A percentile compares a stretch with the other conserved stretches of the same genome.
Evolutionary conservation across 805 yeast genomes (phyloP).

Genomic region (Wickerhamiella vanderwaltii): DNA sequence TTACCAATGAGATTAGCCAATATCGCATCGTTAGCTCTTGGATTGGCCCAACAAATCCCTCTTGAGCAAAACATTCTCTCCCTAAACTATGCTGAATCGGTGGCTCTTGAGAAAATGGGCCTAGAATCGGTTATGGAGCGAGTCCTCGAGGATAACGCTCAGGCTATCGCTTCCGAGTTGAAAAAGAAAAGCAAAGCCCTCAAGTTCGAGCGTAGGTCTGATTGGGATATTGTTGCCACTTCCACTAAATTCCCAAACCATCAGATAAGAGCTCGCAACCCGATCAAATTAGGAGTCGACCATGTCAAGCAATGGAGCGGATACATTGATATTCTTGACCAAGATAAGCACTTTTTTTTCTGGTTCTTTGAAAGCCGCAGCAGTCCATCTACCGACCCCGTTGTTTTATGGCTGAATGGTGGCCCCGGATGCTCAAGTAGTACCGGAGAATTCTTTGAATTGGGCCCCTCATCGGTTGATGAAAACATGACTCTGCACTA

Average conservation of each 20-base stretch:
- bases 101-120: too few relatives aligned
- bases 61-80: too few relatives aligned
- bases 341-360: constrained; percentile 86
- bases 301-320: constrained; percentile 69
- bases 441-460: constrained; percentile 84
- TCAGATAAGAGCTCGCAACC: constrained; percentile 51
- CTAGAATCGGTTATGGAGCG: too few relatives aligned
- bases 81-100: too few relatives aligned
- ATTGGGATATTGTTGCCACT: constrained; percentile 8
- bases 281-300: constrained; percentile 65
- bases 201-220: constrained; percentile 3
- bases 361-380: constrained; percentile 81
- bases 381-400: constrained; percentile 76
- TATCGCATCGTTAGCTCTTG: too few relatives aligned
- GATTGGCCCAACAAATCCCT: too few relatives aligned
- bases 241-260: constrained; percentile 28
- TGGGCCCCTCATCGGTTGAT: constrained; percentile 78
- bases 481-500: constrained; percentile 56
- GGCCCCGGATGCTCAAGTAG: constrained; percentile 94
- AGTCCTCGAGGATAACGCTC: not conserved
- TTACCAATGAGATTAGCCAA: too few relatives aligned
- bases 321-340: constrained; percentile 62
- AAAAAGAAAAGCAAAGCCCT: not conserved
- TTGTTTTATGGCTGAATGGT: constrained; percentile 85
- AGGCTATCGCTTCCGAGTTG: constrained; percentile 1